Evolutionary conservation across 1,284 basidiomycete genomes (phyloP).

Genomic region (Phellopilus nigrolimitatus): DNA sequence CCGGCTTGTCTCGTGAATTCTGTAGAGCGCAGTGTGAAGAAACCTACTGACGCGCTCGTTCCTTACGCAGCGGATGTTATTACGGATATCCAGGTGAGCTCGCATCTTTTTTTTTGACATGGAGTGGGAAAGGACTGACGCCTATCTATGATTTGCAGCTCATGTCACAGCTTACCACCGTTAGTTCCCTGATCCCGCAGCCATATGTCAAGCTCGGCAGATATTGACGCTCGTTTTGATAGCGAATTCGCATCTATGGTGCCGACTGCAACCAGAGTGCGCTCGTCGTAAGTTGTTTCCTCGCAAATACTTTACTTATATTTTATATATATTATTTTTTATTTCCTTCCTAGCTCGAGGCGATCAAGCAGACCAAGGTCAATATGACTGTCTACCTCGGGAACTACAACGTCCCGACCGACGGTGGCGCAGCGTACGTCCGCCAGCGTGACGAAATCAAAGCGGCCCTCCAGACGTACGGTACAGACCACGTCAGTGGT

Average conservation of each 20-base stretch:
- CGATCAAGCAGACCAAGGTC: constrained; percentile 85
- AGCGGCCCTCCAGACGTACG: constrained; percentile 72
- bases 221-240: background rate
- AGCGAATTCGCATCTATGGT: constrained; percentile 54
- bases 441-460: constrained; percentile 69
- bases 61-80: constrained; percentile 15
- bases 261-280: constrained; percentile 55
- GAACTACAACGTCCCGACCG: constrained; percentile 63
- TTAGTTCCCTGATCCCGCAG: constrained; percentile 17
- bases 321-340: constrained; percentile 2
- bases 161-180: constrained; percentile 52
- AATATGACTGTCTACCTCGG: constrained; percentile 85
- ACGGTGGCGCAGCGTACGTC: constrained; percentile 62
- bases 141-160: constrained; percentile 31
- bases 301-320: no score
- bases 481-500: constrained; percentile 73
- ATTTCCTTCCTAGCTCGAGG: constrained; percentile 49
- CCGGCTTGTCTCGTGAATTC: constrained; percentile 7
- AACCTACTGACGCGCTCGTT: background rate
- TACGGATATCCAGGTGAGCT: constrained; percentile 18
- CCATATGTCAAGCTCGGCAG: background rate
- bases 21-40: no score
- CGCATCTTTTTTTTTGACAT: background rate
- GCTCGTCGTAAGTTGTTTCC: constrained; percentile 38
- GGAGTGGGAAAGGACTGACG: background rate